phyloP scores from a whole-genome alignment of 306 rosid genomes.

The Mucuna pruriens region DNA sequence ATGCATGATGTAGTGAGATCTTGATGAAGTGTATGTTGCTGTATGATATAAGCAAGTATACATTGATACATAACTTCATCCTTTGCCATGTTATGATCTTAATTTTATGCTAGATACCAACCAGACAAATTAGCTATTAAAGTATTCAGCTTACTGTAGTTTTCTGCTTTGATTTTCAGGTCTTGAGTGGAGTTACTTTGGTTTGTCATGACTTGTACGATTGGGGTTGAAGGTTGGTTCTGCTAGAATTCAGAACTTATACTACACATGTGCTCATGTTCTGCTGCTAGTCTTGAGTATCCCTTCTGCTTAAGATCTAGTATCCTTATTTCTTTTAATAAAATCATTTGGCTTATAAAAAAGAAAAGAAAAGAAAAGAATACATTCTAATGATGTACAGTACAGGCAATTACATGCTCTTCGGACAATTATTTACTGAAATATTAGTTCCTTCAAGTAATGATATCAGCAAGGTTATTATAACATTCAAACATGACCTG shows the following conservation, averaged over 20 bases:
- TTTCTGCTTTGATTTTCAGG: neutral
- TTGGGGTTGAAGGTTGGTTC: neutral
- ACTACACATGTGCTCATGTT: neutral
- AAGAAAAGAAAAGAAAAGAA: neutral
- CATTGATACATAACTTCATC: neutral
- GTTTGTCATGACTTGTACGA: neutral
- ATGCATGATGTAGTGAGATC: neutral
- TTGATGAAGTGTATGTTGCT: neutral
- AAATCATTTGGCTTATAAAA: neutral
- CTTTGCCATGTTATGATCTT: neutral
- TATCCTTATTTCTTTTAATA: neutral
- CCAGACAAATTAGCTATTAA: neutral
- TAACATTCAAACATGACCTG: slow-evolving; percentile 11
- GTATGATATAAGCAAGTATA: neutral
- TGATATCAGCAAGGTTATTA: neutral
- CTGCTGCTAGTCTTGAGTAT: neutral
- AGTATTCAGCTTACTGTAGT: neutral
- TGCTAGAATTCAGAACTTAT: neutral
- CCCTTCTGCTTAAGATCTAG: neutral
- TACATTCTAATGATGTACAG: neutral
- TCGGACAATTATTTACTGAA: neutral
- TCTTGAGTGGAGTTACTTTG: neutral
- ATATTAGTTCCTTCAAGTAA: neutral
- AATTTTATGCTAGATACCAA: neutral
- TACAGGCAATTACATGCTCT: neutral